Evolutionary conservation across 73 alveolate species (phyloP), one percentile per base, ranked within the genome.

Genomic region (Blepharisma japonicum): DNA sequence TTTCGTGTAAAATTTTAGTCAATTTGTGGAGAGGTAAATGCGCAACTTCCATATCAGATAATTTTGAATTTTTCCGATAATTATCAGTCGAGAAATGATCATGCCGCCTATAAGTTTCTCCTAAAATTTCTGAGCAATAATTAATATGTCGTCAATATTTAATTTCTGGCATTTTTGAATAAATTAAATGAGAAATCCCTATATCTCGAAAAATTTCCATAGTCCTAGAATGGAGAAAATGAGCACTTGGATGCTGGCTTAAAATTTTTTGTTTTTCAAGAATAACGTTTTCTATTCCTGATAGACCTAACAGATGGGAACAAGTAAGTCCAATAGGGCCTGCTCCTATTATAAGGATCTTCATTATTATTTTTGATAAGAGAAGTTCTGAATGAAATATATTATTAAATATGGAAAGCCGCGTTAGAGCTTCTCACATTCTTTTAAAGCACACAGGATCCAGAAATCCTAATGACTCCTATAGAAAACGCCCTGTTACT

Each of bases 391-490:
- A 32, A 32, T 0, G 3, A 32, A 32, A 1, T 32, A 32, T 32
- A 32, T 32, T 32, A 32, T 32, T 32, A 32, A 32, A 32, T 32
- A 32, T 32, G 42, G 42, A 32, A 1, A 61, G 18, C 46, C 39
- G 46, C 47, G 88, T 92, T 8, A 84, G 97, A 87, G 94, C 93
- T 68, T 66, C 91, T 18, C 97, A 94, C 82, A 91, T 94, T 74
- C 87, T 94, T 25, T 85, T 80, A 77, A 94, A 94, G 83, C 98
- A 94, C 76, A 89, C 89, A 49, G 95, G 93, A 82, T 89, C 96
- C 48, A 77, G 97, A 72, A 94, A 94, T 79, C 98, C 98, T 8
- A 71, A 77, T 83, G 98, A 94, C 77, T 77, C 92, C 5, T 86
- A 81, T 72, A 85, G 98, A 86, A 92, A 89, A 50, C 86, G 86